Conservation (phyloP, 2,329 filamentous ascomycete genomes). For the Diaporthe citri region DNA sequence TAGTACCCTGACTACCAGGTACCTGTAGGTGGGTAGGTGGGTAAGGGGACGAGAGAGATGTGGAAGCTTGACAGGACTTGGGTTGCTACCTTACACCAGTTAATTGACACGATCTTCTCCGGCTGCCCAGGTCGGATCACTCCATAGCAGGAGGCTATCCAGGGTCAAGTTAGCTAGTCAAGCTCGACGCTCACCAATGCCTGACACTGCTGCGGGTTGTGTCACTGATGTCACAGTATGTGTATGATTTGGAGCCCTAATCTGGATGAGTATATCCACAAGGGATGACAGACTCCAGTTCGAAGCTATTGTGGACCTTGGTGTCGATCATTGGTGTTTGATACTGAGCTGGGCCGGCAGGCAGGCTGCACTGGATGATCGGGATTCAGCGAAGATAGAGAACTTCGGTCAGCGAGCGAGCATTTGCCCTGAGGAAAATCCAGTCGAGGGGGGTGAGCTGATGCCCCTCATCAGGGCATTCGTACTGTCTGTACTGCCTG, state of each 20-base stretch:
- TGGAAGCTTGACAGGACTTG: background rate
- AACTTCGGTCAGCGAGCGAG: slow-evolving; percentile 31
- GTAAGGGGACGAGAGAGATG: background rate
- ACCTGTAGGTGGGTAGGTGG: background rate
- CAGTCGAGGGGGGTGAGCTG: slow-evolving; percentile 31
- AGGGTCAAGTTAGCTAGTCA: background rate
- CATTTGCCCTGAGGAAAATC: slow-evolving; percentile 27
- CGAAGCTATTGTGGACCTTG: slow-evolving; percentile 8
- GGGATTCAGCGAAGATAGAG: slow-evolving; percentile 13
- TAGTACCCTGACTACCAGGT: background rate
- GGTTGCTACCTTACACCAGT: background rate
- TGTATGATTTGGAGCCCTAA: background rate
- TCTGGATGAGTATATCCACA: background rate
- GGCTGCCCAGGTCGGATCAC: background rate
- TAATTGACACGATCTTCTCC: background rate
- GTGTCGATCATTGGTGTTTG: background rate
- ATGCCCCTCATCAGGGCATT: slow-evolving; percentile 30
- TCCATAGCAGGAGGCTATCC: background rate
- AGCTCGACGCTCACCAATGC: background rate
- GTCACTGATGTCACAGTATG: too few species aligned
- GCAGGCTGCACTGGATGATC: background rate
- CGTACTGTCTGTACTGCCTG: background rate
- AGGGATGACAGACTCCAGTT: background rate
- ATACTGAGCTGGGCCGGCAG: background rate
- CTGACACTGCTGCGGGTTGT: too few species aligned